Evolutionary conservation across 768 basidiomycete genomes (phyloP).

Genomic region (Lanmaoa rubissima): DNA sequence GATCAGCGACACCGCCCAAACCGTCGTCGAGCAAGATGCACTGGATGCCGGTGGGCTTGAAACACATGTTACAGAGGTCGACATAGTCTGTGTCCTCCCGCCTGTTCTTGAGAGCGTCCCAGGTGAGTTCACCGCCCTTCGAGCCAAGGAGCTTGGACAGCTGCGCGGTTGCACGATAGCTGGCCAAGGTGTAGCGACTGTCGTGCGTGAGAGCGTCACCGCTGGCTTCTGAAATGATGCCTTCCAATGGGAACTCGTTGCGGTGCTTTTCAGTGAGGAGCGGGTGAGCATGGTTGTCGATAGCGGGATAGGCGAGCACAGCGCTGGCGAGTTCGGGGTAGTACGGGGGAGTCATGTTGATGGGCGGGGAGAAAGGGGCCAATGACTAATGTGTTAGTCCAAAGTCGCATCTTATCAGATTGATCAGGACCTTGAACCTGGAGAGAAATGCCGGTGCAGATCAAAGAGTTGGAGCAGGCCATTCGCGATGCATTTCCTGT

Average conservation of each 20-base stretch:
- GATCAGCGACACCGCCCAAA: slow-evolving; percentile 45
- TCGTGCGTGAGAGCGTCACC: slow-evolving; percentile 52
- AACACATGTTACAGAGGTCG: slow-evolving; percentile 54
- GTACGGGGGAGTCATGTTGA: slow-evolving; percentile 14
- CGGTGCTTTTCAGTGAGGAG: slow-evolving; percentile 51
- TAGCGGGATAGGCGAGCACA: slow-evolving; percentile 45
- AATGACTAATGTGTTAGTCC: not conserved
- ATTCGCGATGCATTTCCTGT: slow-evolving; percentile 65
- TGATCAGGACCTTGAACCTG: not conserved
- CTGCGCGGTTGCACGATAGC: slow-evolving; percentile 54
- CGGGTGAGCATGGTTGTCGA: slow-evolving; percentile 82
- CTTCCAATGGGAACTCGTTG: slow-evolving; percentile 53
- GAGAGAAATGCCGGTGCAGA: slow-evolving; percentile 57
- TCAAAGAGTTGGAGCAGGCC: slow-evolving; percentile 54
- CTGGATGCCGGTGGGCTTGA: slow-evolving; percentile 58
- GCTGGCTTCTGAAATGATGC: slow-evolving; percentile 61
- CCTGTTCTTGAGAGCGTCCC: slow-evolving; percentile 57
- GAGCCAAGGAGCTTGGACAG: slow-evolving; percentile 51
- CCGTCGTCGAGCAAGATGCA: slow-evolving; percentile 76
- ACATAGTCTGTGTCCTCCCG: slow-evolving; percentile 48
- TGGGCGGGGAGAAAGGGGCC: not conserved
- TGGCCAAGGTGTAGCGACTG: slow-evolving; percentile 55
- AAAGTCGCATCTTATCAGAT: slow-evolving; percentile 14
- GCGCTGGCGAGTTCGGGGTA: slow-evolving; percentile 17
- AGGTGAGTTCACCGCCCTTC: slow-evolving; percentile 36